Evolutionary conservation across 2,329 filamentous ascomycete species (phyloP), one percentile per base, ranked within the genome.

Genomic region (Tolypocladium ophioglossoides): DNA sequence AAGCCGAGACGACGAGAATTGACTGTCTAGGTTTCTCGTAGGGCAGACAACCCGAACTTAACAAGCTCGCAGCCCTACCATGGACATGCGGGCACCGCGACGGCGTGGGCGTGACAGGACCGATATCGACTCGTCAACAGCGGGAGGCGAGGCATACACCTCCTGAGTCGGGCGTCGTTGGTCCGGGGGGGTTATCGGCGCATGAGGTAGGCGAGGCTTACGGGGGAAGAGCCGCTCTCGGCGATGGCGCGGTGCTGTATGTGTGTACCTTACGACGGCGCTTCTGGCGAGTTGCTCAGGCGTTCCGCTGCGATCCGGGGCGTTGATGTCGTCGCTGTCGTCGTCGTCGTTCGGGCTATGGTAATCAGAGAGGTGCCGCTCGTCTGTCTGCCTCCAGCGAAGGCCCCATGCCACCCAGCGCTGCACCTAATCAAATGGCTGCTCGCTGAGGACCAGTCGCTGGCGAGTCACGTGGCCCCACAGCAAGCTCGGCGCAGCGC

Each of bases 1-100:
- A 68, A 67, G 68, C 69, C 64, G 64, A 59, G 63, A 62, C 64
- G 63, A 67, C 65, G 61, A 62, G 57, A 58, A 61, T 59, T 61
- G 60, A 11, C 63, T 64, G 38, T 38, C 14, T 63, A 56, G 62
- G 49, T 57, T 54, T 62, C 57, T 57, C 56, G 54, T 52, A 55
- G 59, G 60, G 64, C 57, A 58, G 56, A 62, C 60, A 58, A 62
- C 59, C 57, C 59, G 55, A 59, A 56, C 52, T 53, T 60, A 51
- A 53, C 55, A 52, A 52, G 55, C 58, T 63, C 52, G 52, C 52
- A 58, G 57, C 52, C 54, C 58, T 67, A 62, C 62, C 66, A 68
- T 68, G 59, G 61, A 63, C 61, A 57, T 56, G 35, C 51, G 54
- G 57, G 56, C 59, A 63, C 64, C 57, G 63, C 62, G 55, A 52